Evolutionary conservation across 2,329 filamentous ascomycete genomes (phyloP).

Genomic region (Apiospora pterosperma): DNA sequence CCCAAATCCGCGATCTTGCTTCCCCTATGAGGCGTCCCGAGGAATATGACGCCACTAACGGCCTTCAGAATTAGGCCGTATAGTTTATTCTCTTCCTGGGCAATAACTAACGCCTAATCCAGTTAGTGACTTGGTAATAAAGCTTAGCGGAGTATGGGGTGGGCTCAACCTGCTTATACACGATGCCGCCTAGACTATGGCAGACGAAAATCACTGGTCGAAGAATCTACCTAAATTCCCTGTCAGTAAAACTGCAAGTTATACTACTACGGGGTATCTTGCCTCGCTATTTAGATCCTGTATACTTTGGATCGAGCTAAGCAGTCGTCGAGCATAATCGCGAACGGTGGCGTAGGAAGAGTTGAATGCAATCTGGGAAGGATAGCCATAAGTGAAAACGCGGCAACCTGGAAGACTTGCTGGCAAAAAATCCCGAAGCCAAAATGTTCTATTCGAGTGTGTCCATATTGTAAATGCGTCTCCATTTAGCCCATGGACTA

Average conservation of each 20-base stretch:
- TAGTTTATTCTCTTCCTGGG: constrained; percentile 14
- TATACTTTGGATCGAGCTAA: constrained; percentile 11
- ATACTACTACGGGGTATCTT: too few species aligned
- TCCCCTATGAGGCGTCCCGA: constrained; percentile 29
- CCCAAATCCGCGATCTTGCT: constrained; percentile 19
- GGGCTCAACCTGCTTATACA: constrained; percentile 22
- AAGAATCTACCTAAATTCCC: not conserved
- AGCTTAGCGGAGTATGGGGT: not conserved
- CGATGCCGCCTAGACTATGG: constrained; percentile 26
- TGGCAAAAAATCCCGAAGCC: constrained; percentile 19
- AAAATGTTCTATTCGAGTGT: constrained; percentile 14
- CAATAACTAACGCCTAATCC: constrained; percentile 17
- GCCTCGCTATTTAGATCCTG: too few species aligned
- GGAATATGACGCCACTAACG: constrained; percentile 22
- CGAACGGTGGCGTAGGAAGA: constrained; percentile 9
- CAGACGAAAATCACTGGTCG: constrained; percentile 23
- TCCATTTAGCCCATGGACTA: constrained; percentile 20
- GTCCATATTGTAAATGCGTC: constrained; percentile 16
- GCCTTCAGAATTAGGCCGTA: constrained; percentile 13
- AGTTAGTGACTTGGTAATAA: not conserved
- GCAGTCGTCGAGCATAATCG: constrained; percentile 14
- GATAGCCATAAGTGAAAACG: constrained; percentile 20
- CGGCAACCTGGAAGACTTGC: constrained; percentile 16
- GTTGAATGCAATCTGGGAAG: constrained; percentile 13
- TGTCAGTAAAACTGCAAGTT: not conserved